phyloP scores from a whole-genome alignment of 2,329 filamentous ascomycete genomes.

The Microsporum audouinii region DNA sequence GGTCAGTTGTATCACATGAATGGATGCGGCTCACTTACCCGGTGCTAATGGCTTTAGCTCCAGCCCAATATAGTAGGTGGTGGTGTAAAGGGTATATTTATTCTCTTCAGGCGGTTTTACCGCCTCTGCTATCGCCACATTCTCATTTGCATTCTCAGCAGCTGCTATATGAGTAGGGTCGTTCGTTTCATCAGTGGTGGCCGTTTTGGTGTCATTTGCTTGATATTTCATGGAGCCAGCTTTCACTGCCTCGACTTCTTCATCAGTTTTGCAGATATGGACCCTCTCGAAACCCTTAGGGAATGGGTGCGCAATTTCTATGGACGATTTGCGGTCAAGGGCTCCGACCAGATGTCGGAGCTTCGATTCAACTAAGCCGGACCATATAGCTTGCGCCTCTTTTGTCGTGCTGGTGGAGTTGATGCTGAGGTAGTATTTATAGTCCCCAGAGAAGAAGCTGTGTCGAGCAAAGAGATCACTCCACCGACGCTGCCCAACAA shows the following conservation, averaged over 20 bases:
- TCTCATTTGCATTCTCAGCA: constrained; percentile 33
- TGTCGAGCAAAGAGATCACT: constrained; percentile 81
- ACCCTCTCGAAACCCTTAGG: constrained; percentile 82
- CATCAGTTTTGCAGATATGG: constrained; percentile 55
- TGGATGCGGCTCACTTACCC: constrained; percentile 43
- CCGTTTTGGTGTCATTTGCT: constrained; percentile 41
- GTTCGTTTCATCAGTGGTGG: constrained; percentile 42
- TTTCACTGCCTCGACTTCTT: constrained; percentile 51
- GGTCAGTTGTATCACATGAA: constrained; percentile 23
- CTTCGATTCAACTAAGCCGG: constrained; percentile 87
- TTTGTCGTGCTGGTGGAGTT: constrained; percentile 71
- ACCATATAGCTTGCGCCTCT: constrained; percentile 77
- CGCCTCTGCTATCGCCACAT: constrained; percentile 29
- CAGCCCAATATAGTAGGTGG: constrained; percentile 88
- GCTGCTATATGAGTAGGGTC: constrained; percentile 41
- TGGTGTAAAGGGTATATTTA: constrained; percentile 59
- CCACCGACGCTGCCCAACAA: constrained; percentile 66
- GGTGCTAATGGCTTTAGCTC: constrained; percentile 61
- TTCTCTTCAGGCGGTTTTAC: constrained; percentile 31
- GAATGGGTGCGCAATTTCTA: constrained; percentile 78
- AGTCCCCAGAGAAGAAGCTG: constrained; percentile 82
- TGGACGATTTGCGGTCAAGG: constrained; percentile 67
- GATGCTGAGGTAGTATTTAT: constrained; percentile 91
- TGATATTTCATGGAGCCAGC: constrained; percentile 52
- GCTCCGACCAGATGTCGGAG: constrained; percentile 73